These are phyloP conservation scores for Cucurbita ficifolia DNA, from an alignment of 306 rosid species.

Conservation along the genomic window DNA sequence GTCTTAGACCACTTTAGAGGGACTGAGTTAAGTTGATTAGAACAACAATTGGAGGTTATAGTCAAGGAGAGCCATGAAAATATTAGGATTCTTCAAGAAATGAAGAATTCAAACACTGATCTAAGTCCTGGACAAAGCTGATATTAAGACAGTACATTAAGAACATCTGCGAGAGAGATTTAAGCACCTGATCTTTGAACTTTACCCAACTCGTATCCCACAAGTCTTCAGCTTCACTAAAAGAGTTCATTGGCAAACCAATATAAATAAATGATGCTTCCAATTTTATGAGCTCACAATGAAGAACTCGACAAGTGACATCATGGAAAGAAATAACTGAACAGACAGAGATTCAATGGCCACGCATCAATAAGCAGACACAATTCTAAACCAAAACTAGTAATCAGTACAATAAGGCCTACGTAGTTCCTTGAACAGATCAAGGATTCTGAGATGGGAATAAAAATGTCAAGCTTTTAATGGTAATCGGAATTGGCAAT, in stretches of 20 bases:
- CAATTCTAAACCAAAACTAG: not conserved
- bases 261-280: not conserved
- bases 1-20: too few species aligned
- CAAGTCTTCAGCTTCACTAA: not conserved
- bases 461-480: not conserved
- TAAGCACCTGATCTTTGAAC: not conserved
- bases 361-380: not conserved
- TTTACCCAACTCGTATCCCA: not conserved
- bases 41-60: too few species aligned
- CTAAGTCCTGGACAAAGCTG: not conserved
- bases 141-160: not conserved
- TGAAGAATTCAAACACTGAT: too few species aligned
- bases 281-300: not conserved
- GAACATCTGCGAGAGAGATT: not conserved
- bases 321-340: not conserved
- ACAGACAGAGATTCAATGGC: not conserved
- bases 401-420: not conserved
- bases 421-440: not conserved
- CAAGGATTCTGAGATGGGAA: not conserved
- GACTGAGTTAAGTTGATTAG: too few species aligned
- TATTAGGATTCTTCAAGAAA: not conserved
- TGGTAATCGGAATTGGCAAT: not conserved
- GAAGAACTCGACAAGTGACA: not conserved
- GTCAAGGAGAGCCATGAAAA: too few species aligned
- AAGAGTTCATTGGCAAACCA: not conserved